Percentiles rank a stretch among this genome's conserved stretches.
Evolutionary conservation across 2,329 filamentous ascomycete genomes (phyloP).

Genomic region (Cryphonectria radicalis): DNA sequence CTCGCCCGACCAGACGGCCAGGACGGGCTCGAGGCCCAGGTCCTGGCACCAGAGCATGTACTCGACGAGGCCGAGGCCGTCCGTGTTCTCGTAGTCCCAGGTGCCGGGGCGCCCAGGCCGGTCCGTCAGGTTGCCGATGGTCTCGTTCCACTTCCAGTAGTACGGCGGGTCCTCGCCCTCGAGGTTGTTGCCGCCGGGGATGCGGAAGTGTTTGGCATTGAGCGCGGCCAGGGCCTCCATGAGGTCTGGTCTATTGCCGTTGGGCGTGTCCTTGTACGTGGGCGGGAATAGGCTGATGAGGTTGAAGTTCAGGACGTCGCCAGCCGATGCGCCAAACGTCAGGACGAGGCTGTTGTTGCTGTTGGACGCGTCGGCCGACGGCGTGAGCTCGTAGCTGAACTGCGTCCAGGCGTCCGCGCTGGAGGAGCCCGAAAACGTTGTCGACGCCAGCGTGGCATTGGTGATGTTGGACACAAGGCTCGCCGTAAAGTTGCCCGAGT

Average conservation of each 20-base stretch:
- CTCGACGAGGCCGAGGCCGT: conserved; percentile 56
- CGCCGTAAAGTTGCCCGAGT: conserved; percentile 52
- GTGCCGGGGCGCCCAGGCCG: conserved; percentile 43
- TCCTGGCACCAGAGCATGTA: conserved; percentile 43
- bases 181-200: conserved; percentile 29
- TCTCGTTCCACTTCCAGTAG: conserved; percentile 40
- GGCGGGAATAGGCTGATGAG: conserved; percentile 28
- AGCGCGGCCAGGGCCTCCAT: conserved; percentile 27
- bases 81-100: conserved; percentile 49
- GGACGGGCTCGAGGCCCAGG: conserved; percentile 32
- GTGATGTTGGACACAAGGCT: conserved; percentile 51
- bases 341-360: conserved; percentile 26
- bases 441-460: conserved; percentile 49
- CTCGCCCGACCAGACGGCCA: conserved; percentile 53
- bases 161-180: conserved; percentile 21
- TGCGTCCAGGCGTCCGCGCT: conserved; percentile 53
- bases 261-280: conserved; percentile 52
- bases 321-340: conserved; percentile 25
- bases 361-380: conserved; percentile 50
- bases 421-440: conserved; percentile 51
- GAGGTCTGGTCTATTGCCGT: conserved; percentile 46
- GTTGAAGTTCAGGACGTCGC: conserved; percentile 25
- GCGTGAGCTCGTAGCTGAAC: conserved; percentile 51
- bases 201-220: conserved; percentile 28
- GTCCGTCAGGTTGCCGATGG: conserved; percentile 44